Evolutionary conservation across 177 flowering plant genomes (phyloP).

Genomic region (Vitis hybrid): DNA sequence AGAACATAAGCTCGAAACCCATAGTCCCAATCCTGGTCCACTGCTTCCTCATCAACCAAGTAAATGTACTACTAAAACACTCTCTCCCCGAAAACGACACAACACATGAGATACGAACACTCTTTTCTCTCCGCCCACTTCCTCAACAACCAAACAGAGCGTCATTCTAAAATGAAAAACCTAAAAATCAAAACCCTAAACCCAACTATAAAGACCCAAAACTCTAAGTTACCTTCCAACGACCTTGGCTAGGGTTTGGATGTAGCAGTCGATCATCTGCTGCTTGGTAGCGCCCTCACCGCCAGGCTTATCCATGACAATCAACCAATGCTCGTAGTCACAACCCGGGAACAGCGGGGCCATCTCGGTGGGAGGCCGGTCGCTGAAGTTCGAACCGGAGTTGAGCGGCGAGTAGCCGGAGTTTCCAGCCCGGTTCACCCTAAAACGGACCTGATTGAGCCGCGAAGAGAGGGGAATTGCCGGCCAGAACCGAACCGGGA

Average conservation of each 20-base stretch:
- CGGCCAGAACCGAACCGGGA: too few relatives aligned
- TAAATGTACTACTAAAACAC: too few relatives aligned
- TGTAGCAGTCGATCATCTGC: slow-evolving; percentile 88
- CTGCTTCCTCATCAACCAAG: too few relatives aligned
- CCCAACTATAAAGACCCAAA: not conserved
- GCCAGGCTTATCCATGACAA: slow-evolving; percentile 96
- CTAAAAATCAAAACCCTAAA: not conserved
- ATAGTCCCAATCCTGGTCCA: too few relatives aligned
- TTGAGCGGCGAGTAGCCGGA: slow-evolving; percentile 72
- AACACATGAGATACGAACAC: too few relatives aligned
- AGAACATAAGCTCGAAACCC: too few relatives aligned
- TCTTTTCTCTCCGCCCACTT: too few relatives aligned
- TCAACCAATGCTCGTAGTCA: slow-evolving; percentile 93
- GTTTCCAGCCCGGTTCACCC: slow-evolving; percentile 54
- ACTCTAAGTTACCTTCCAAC: slow-evolving; percentile 58
- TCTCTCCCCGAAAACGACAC: too few relatives aligned
- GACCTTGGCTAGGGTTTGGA: slow-evolving; percentile 76
- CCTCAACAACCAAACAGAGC: too few relatives aligned
- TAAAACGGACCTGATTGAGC: slow-evolving; percentile 29
- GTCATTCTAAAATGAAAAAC: too few relatives aligned
- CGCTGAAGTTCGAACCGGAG: slow-evolving; percentile 71
- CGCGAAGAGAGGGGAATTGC: too few relatives aligned
- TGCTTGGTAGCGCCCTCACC: slow-evolving; percentile 85
- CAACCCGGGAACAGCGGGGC: slow-evolving; percentile 88
- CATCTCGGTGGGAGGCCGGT: slow-evolving; percentile 91